Conservation (phyloP, 1,284 basidiomycete genomes). For the Sanghuangporus sanghuang region DNA sequence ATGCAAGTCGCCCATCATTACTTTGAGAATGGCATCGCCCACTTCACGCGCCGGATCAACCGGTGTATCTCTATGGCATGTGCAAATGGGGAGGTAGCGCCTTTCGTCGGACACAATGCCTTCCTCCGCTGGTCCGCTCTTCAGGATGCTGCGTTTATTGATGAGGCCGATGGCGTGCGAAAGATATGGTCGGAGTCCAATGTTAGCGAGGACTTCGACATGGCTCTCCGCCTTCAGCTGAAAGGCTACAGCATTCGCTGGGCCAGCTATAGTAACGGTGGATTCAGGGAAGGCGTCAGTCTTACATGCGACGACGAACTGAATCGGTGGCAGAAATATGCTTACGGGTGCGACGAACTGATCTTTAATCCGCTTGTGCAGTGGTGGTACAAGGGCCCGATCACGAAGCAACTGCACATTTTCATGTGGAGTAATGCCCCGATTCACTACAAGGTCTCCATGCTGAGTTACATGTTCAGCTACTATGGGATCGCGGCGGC, state of each 20-base stretch:
- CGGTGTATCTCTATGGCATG: slow-evolving; percentile 70
- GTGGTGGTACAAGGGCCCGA: slow-evolving; percentile 71
- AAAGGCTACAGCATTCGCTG: slow-evolving; percentile 75
- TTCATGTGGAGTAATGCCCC: slow-evolving; percentile 77
- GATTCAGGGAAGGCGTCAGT: slow-evolving; percentile 83
- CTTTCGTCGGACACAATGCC: slow-evolving; percentile 86
- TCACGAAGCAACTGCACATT: slow-evolving; percentile 67
- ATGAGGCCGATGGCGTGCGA: slow-evolving; percentile 53
- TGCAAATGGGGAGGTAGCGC: slow-evolving; percentile 76
- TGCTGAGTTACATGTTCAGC: slow-evolving; percentile 81
- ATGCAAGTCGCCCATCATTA: slow-evolving; percentile 85
- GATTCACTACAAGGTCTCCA: slow-evolving; percentile 77
- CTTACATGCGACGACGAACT: slow-evolving; percentile 75
- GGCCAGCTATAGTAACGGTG: slow-evolving; percentile 77
- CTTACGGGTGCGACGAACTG: slow-evolving; percentile 72
- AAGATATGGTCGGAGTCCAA: slow-evolving; percentile 84
- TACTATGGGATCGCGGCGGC: slow-evolving; percentile 78
- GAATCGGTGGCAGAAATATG: slow-evolving; percentile 85
- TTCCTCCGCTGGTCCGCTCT: slow-evolving; percentile 83
- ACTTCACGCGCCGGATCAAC: slow-evolving; percentile 79
- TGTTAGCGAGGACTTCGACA: slow-evolving; percentile 81
- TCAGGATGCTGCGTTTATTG: slow-evolving; percentile 73
- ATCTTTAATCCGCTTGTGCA: slow-evolving; percentile 70
- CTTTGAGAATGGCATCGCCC: slow-evolving; percentile 82
- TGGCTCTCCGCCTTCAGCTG: slow-evolving; percentile 60